Conservation (phyloP, 2,329 filamentous ascomycete genomes). For the Penicillium glabrum region DNA sequence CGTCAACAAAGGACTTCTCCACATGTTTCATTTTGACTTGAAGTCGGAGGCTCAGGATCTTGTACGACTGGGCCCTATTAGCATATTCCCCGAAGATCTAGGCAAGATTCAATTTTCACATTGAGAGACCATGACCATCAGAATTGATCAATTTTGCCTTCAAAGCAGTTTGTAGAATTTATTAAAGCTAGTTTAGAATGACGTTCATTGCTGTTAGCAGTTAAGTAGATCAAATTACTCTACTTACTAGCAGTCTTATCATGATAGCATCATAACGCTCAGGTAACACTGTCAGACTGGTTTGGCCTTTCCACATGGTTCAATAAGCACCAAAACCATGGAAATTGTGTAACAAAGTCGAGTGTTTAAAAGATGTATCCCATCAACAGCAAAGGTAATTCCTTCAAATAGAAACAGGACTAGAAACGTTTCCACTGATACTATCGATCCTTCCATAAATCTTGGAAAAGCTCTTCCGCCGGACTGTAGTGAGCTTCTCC, state of each 20-base stretch:
- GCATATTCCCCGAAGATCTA: background rate
- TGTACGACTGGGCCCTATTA: background rate
- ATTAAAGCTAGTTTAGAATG: background rate
- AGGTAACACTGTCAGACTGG: background rate
- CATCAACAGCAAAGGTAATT: background rate
- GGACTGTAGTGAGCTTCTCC: no score
- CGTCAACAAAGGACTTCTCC: background rate
- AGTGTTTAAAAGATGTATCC: background rate
- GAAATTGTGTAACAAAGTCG: background rate
- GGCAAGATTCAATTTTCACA: background rate
- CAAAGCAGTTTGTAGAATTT: background rate
- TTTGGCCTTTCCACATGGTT: background rate
- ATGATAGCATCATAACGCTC: background rate
- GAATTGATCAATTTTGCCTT: background rate
- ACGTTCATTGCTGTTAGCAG: no score
- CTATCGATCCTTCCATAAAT: no score
- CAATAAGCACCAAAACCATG: background rate
- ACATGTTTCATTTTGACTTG: background rate
- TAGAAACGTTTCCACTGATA: background rate
- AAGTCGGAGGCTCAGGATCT: background rate
- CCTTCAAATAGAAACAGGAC: background rate
- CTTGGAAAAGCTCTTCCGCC: no score
- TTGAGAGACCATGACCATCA: background rate
- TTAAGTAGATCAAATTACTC: no score
- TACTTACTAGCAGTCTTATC: background rate